Evolutionary conservation across 306 rosid species (phyloP).

Genomic region (Prunus salicina): DNA sequence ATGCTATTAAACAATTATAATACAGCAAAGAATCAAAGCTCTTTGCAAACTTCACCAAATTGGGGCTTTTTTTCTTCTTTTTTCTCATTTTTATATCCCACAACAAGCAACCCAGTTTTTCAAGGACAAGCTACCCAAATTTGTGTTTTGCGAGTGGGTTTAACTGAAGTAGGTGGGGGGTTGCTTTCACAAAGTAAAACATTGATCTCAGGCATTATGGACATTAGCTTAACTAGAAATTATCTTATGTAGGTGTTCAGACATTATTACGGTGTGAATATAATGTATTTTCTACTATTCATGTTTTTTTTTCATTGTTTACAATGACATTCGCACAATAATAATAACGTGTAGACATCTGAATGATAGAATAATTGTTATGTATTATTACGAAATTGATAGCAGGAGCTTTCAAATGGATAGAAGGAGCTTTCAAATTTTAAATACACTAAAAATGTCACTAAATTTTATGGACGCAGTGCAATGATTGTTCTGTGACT

Average conservation of each 20-base stretch:
- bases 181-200: conserved; percentile 26
- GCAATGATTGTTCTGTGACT: conserved; percentile 15
- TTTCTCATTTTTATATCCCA: too few relatives aligned
- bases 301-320: rapidly evolving
- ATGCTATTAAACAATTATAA: not conserved
- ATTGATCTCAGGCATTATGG: not conserved
- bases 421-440: conserved; percentile 5
- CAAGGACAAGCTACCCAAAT: not conserved
- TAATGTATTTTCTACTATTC: too few relatives aligned
- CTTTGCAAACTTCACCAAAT: not conserved
- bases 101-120: not conserved
- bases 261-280: too few relatives aligned
- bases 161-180: conserved; percentile 24
- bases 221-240: not conserved
- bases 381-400: not conserved
- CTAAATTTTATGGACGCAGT: not conserved
- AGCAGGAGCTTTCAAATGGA: conserved; percentile 3
- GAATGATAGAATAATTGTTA: rapidly evolving
- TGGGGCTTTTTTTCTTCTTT: not conserved
- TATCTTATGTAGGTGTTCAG: rapidly evolving
- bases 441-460: not conserved
- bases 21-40: not conserved
- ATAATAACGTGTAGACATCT: too few relatives aligned
- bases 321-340: too few relatives aligned
- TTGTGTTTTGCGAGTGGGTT: not conserved